Conservation (phyloP, 129 eudicot genomes). For the Centella asiatica region DNA sequence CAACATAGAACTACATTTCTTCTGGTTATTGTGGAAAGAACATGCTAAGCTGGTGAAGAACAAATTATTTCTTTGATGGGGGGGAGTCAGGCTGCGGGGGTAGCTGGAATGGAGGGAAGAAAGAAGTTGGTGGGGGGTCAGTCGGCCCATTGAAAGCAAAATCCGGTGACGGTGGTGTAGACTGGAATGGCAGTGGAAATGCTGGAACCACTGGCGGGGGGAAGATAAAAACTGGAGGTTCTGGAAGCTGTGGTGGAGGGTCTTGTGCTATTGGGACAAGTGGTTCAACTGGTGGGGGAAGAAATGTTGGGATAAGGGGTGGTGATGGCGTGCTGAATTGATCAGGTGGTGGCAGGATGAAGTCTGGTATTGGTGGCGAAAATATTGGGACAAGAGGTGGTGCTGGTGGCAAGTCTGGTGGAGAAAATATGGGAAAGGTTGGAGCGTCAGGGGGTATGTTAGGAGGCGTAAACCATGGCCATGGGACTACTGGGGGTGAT, state of each 20-base stretch:
- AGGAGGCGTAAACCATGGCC: constrained; percentile 14
- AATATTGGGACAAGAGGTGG: constrained; percentile 14
- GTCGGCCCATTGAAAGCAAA: not conserved
- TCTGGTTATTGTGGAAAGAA: not conserved
- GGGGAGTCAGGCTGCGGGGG: not conserved
- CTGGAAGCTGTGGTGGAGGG: not conserved
- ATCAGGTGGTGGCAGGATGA: constrained; percentile 8
- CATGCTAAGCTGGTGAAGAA: not conserved
- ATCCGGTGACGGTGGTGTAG: not conserved
- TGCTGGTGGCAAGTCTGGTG: constrained; percentile 9
- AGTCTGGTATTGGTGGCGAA: constrained; percentile 11
- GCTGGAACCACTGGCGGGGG: not conserved
- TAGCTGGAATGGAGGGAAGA: constrained; percentile 2
- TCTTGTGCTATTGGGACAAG: not conserved
- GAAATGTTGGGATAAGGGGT: constrained; percentile 8
- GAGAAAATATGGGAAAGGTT: constrained; percentile 3
- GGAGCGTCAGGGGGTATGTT: not conserved
- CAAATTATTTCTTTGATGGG: not conserved
- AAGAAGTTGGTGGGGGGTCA: not conserved
- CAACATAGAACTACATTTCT: not conserved
- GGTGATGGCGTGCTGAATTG: not conserved
- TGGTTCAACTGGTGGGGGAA: not conserved
- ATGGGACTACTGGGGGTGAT: constrained; percentile 10
- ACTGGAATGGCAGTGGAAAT: not conserved
- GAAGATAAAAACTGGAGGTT: constrained; percentile 1